Evolutionary conservation across 2,329 filamentous ascomycete species (phyloP), one percentile per base, ranked within the genome.

Genomic region (Paecilomyces niveus): DNA sequence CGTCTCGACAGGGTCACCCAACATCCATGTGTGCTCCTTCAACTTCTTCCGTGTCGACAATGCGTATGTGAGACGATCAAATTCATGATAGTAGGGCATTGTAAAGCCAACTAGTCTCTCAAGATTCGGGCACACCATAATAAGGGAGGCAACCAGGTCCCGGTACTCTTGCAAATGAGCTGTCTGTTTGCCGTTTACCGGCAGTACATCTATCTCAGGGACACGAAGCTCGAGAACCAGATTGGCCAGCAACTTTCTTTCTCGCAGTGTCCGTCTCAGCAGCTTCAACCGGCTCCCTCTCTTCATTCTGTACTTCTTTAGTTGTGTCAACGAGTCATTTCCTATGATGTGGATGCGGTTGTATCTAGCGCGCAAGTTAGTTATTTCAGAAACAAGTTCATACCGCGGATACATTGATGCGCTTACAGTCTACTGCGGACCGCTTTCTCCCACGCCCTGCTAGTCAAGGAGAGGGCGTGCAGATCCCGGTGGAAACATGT

Each of bases 51-150:
- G 74, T 5, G 80, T 83, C 0, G 83, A 83, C 21, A 85, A 66
- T 2, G 83, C 82, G 65, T 85, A 76, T 10, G 78, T 82, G 21
- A 83, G 67, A 21, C 81, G 78, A 64, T 84, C 80, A 61, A 81
- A 84, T 33, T 79, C 73, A 58, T 83, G 80, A 45, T 76, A 74
- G 63, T 81, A 83, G 2, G 80, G 75, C n/a, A 81, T 71, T 54
- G 78, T 76, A 58, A 84, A 79, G 5, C 83, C 83, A 32, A 78
- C 67, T 7, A 86, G 68, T 26, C 77, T 76, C 68, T 85, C 81
- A 22, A 86, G 68, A 59, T 81, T 83, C 7, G 83, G 82, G 63
- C 82, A 85, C 2, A 79, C 78, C 78, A 84, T 83, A 32, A 86
- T 80, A 39, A 86, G 72, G 0, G 82, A 83, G 5, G 81, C 80